Evolutionary conservation across 768 basidiomycete species (phyloP), one percentile per base, ranked within the genome.

Genomic region (Nidularia sp.): DNA sequence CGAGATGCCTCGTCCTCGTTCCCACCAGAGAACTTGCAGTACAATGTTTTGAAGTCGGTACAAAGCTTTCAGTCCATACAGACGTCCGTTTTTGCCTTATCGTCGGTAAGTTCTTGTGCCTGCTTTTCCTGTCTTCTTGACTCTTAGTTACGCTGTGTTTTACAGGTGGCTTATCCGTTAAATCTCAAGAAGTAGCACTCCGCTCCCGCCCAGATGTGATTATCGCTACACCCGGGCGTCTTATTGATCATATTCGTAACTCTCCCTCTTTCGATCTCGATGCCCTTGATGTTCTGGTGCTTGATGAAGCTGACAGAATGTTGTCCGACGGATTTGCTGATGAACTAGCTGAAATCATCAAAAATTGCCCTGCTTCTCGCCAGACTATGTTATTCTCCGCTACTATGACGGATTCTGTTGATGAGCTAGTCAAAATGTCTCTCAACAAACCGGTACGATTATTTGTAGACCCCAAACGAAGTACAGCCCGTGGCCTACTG

Each of bases 311-410:
- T 1, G 97, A 99, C 68, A 81, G 97, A 49, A 98, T 99, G 92
- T 83, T 99, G 34, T 86, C 84, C 1, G 90, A 94, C 67, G 97
- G 95, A 29, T 99, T 98, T 71, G 84, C 88, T 5, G 97, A 95
- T 66, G 97, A 98, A 67, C 76, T 99, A 34, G 74, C 83, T 13
- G 97, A 99, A 70, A 97, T 99, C 60, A 85, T 98, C 70, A 87
- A 86, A 60, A 81, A 90, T 13, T 97, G 94, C 64, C 94, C 94
- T 1, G 69, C 69, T 18, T 88, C 88, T 25, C 83, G 97, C 35
- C 97, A 98, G 66, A 98, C 97, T 3, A 96, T 99, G 93, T 78
- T 99, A 35, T 99, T 99, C 70, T 97, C 94, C 0, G 97, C 97
- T 2, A 99, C 97, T 1, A 98, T 98, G 90, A 98, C 95, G 3